Evolutionary conservation across 768 basidiomycete genomes (phyloP).

Genomic region (Daedaleopsis sinensis): DNA sequence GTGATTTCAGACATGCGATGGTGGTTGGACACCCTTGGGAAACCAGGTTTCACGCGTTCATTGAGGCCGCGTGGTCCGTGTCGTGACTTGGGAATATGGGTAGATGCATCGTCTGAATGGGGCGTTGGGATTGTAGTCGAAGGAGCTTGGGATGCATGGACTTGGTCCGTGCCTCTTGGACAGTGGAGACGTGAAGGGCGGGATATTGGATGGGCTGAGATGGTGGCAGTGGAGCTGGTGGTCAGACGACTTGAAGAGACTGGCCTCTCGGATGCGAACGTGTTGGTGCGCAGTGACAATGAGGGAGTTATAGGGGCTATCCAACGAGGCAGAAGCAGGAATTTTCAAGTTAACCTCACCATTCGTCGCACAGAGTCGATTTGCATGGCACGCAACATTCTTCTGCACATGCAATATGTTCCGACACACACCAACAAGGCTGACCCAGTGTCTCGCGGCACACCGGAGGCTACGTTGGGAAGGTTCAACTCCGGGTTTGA

Average conservation of each 20-base stretch:
- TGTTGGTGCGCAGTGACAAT: conserved; percentile 2
- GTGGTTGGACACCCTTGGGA: conserved; percentile 31
- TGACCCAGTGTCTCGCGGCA: background rate
- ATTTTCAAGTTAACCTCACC: conserved; percentile 7
- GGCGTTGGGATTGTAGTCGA: background rate
- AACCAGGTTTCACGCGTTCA: background rate
- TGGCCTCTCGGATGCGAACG: background rate
- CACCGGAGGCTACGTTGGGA: background rate
- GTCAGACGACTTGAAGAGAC: background rate
- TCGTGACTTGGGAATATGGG: background rate
- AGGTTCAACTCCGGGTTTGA: background rate
- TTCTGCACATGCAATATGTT: background rate
- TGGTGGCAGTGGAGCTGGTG: conserved; percentile 4
- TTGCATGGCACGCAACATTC: background rate
- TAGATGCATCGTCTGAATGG: background rate
- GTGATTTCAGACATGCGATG: conserved; percentile 34
- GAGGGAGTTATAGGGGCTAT: background rate
- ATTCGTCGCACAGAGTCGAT: background rate
- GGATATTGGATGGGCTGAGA: conserved; percentile 10
- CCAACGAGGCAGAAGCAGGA: background rate
- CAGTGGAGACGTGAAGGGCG: background rate
- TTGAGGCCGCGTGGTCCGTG: background rate
- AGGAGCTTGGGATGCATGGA: background rate
- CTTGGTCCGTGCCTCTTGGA: background rate
- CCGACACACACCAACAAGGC: background rate